phyloP scores from a whole-genome alignment of 768 basidiomycete genomes.

The Rhodotorula toruloides region DNA sequence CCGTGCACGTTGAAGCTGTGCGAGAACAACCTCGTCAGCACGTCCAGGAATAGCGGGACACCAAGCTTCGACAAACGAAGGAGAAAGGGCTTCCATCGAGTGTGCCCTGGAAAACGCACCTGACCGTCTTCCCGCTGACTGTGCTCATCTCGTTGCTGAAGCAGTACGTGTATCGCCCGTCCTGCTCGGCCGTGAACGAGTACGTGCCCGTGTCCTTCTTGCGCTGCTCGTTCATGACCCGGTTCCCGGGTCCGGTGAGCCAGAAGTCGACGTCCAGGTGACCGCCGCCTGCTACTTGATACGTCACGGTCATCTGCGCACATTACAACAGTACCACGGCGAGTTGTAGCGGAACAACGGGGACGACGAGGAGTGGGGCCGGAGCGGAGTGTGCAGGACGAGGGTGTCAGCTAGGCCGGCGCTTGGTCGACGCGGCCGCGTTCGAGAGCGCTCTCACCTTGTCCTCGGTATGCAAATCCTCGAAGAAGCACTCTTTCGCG shows the following conservation, averaged over 20 bases:
- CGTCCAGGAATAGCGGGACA: neutral
- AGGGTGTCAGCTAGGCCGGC: neutral
- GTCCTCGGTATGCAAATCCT: conserved; percentile 85
- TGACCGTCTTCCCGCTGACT: conserved; percentile 89
- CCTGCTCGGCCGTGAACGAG: conserved; percentile 76
- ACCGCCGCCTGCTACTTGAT: conserved; percentile 96
- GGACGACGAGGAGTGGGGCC: neutral
- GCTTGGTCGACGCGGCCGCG: neutral
- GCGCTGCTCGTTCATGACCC: conserved; percentile 68
- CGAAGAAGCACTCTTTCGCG: conserved; percentile 91
- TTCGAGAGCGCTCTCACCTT: conserved; percentile 54
- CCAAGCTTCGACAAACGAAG: neutral
- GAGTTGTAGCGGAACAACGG: conserved; percentile 1
- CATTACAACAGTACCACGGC: neutral
- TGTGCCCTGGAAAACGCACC: conserved; percentile 57
- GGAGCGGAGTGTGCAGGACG: neutral
- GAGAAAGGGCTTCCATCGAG: neutral
- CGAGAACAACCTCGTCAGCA: conserved; percentile 5
- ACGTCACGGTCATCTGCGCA: conserved; percentile 92
- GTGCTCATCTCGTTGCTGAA: conserved; percentile 99
- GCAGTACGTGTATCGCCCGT: conserved; percentile 89
- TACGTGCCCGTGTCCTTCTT: conserved; percentile 83
- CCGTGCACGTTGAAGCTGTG: conserved; percentile 95
- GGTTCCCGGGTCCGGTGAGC: conserved; percentile 72
- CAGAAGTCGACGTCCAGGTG: conserved; percentile 97